phyloP scores from a whole-genome alignment of 352 stramenopile genomes.

The Globisporangium rhizosaccharum region DNA sequence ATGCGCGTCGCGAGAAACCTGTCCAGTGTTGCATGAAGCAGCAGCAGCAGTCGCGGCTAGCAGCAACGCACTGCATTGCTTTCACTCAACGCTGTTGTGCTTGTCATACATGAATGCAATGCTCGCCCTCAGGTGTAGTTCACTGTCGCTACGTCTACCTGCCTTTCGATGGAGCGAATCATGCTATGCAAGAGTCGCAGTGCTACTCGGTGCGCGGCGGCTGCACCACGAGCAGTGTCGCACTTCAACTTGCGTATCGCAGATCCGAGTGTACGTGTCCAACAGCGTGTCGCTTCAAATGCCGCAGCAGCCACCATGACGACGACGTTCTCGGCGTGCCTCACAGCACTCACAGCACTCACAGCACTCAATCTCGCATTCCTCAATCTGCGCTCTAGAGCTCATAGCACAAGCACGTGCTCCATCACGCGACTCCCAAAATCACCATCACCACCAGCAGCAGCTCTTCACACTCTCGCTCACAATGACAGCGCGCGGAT shows the following conservation, averaged over 20 bases:
- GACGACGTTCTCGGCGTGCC: not conserved
- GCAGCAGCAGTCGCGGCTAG: too few species aligned
- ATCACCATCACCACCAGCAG: not conserved
- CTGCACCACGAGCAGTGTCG: too few species aligned
- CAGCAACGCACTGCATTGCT: too few species aligned
- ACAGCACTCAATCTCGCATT: slow-evolving; percentile 15
- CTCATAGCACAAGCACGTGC: not conserved
- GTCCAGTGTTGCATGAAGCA: too few species aligned
- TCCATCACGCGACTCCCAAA: slow-evolving; percentile 7
- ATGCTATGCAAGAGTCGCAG: too few species aligned
- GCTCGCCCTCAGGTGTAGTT: too few species aligned
- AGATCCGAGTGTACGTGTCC: not conserved
- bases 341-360: not conserved
- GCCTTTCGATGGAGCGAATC: too few species aligned
- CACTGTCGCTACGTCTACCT: too few species aligned
- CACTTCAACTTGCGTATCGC: not conserved
- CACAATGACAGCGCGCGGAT: not conserved
- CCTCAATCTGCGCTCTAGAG: slow-evolving; percentile 15
- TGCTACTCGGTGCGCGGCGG: too few species aligned
- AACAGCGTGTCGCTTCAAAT: not conserved
- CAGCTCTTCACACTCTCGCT: not conserved
- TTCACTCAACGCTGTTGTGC: too few species aligned
- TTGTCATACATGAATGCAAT: too few species aligned
- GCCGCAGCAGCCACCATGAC: not conserved
- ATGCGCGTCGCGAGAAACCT: too few species aligned